These are phyloP conservation scores for Penicillium paneum DNA, from an alignment of 2,329 filamentous ascomycete species.

Conservation along the genomic window DNA sequence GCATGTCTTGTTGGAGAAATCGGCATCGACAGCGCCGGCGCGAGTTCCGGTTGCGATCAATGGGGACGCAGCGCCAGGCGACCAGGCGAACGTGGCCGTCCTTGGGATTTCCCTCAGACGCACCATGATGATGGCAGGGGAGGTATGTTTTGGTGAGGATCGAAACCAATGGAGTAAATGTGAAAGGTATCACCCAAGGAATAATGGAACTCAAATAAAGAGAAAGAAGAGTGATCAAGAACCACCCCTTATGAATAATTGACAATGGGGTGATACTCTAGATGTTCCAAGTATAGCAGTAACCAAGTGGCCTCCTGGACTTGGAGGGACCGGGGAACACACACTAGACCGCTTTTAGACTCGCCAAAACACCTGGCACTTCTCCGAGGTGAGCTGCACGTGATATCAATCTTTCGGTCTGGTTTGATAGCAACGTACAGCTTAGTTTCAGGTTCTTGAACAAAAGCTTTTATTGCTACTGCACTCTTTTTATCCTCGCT, in stretches of 20 bases:
- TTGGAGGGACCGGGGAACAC: conserved; percentile 32
- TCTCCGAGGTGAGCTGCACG: conserved; percentile 26
- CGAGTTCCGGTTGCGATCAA: conserved; percentile 90
- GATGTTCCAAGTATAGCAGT: conserved; percentile 22
- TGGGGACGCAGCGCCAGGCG: conserved; percentile 72
- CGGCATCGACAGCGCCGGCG: conserved; percentile 90
- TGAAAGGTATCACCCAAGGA: conserved; percentile 18
- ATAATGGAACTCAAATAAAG: conserved; percentile 11
- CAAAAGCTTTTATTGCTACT: not conserved
- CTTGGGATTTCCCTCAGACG: conserved; percentile 93
- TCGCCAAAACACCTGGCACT: conserved; percentile 32
- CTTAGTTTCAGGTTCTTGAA: not conserved
- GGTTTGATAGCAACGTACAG: conserved; percentile 6
- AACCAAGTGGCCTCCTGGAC: conserved; percentile 43
- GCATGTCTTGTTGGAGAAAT: conserved; percentile 96
- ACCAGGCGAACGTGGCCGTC: conserved; percentile 97
- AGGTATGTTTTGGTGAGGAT: conserved; percentile 24
- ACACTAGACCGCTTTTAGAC: conserved; percentile 30
- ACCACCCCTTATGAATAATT: conserved; percentile 31
- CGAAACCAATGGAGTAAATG: conserved; percentile 14
- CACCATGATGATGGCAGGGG: conserved; percentile 65
- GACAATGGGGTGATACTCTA: conserved; percentile 30
- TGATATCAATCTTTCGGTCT: conserved; percentile 31
- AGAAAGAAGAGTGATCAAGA: conserved; percentile 14
- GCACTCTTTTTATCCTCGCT: not conserved